Evolutionary conservation across 176 grass and related monocot species (phyloP).

Genomic region (Phoenix roebelenii): DNA sequence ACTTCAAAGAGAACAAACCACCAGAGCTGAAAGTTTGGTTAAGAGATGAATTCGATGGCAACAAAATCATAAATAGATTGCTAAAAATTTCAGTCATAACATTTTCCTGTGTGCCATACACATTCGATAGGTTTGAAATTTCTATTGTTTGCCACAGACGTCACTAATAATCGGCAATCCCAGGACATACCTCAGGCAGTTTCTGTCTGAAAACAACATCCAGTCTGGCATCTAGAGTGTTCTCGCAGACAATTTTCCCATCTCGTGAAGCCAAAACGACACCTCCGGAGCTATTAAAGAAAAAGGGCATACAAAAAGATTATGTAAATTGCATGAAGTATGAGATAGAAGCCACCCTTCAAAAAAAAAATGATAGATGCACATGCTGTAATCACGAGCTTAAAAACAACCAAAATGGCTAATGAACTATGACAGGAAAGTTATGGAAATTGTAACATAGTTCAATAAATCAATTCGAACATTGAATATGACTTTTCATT

Average conservation of each 20-base stretch:
- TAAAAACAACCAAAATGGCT: background rate
- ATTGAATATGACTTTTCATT: too few relatives aligned
- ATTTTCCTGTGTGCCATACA: too few relatives aligned
- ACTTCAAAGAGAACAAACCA: too few relatives aligned
- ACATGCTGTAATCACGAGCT: background rate
- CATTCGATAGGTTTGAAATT: too few relatives aligned
- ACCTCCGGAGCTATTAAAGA: slow-evolving; percentile 53
- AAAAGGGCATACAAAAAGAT: slow-evolving; percentile 9
- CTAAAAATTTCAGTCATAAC: too few relatives aligned
- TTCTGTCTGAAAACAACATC: slow-evolving; percentile 77
- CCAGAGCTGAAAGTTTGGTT: too few relatives aligned
- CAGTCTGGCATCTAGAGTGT: slow-evolving; percentile 86
- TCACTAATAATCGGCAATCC: slow-evolving; percentile 5
- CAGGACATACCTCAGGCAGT: slow-evolving; percentile 54
- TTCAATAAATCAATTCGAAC: too few relatives aligned
- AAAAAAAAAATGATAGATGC: too few relatives aligned
- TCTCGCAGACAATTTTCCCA: slow-evolving; percentile 85
- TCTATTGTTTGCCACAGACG: background rate
- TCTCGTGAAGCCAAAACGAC: slow-evolving; percentile 73
- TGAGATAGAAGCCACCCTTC: background rate
- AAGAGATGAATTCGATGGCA: too few relatives aligned
- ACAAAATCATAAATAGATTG: too few relatives aligned
- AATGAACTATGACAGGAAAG: too few relatives aligned
- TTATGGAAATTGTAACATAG: too few relatives aligned
- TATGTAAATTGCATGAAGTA: background rate